phyloP scores from a whole-genome alignment of 805 yeast species.

The Saccharomyces paradoxus region DNA sequence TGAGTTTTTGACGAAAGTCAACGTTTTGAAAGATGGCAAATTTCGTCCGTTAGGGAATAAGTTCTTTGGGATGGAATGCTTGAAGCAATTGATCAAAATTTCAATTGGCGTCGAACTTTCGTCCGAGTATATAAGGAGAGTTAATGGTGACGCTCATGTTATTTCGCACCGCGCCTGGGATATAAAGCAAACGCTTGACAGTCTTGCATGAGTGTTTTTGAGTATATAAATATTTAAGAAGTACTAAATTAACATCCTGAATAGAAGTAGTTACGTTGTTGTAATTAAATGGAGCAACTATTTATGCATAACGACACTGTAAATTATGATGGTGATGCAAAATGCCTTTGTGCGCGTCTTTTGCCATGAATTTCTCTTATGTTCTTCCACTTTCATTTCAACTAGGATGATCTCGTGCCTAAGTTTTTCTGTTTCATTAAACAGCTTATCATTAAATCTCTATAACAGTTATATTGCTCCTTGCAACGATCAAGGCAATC shows the following conservation, averaged over 20 bases:
- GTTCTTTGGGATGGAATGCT: constrained; percentile 16
- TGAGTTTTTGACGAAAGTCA: constrained; percentile 14
- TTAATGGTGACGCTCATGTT: constrained; percentile 25
- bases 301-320: background rate
- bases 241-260: background rate
- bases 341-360: background rate
- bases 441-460: constrained; percentile 14
- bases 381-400: background rate
- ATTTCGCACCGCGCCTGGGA: constrained; percentile 23
- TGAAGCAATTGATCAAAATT: constrained; percentile 27
- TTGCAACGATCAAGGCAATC: constrained; percentile 38
- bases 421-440: constrained; percentile 8
- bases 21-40: constrained; percentile 20
- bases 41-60: constrained; percentile 17
- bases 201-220: background rate
- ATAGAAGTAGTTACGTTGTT: background rate
- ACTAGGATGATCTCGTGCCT: background rate
- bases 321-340: background rate
- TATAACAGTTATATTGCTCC: constrained; percentile 18
- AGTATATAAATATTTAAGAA: background rate
- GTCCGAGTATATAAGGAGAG: constrained; percentile 25
- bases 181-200: constrained; percentile 22
- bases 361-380: background rate
- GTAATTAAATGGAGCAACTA: background rate
- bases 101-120: constrained; percentile 33